Conservation (phyloP, 2,329 filamentous ascomycete species). For the Aspergillus nomiae region DNA sequence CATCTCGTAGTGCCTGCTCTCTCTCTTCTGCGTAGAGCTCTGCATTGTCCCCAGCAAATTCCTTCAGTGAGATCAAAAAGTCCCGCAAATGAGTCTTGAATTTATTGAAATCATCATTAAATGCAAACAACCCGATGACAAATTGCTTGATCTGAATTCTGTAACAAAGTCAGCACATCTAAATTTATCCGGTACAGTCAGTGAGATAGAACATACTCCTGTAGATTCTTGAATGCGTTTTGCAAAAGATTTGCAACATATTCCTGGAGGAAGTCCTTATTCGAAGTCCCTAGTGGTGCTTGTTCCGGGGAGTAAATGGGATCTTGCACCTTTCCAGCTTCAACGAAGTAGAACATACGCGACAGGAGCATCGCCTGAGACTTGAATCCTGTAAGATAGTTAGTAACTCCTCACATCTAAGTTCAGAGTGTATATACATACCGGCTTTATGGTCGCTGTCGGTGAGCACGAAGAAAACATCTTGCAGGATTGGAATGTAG, state of each 20-base stretch:
- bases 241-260: slow-evolving; percentile 84
- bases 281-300: slow-evolving; percentile 78
- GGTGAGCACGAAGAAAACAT: slow-evolving; percentile 97
- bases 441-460: slow-evolving; percentile 97
- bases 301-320: slow-evolving; percentile 87
- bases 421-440: slow-evolving; percentile 26
- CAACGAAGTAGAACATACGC: slow-evolving; percentile 95
- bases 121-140: slow-evolving; percentile 83
- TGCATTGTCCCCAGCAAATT: slow-evolving; percentile 93
- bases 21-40: slow-evolving; percentile 94
- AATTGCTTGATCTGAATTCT: slow-evolving; percentile 87
- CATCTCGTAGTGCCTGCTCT: slow-evolving; percentile 84
- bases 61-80: slow-evolving; percentile 95
- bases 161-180: slow-evolving; percentile 38
- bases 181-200: not conserved
- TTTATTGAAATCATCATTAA: slow-evolving; percentile 85
- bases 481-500: slow-evolving; percentile 91
- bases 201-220: slow-evolving; percentile 62
- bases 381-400: slow-evolving; percentile 70
- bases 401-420: not conserved
- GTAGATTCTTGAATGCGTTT: slow-evolving; percentile 90
- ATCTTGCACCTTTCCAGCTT: slow-evolving; percentile 84
- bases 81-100: slow-evolving; percentile 96
- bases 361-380: slow-evolving; percentile 92
- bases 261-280: slow-evolving; percentile 85